Base-by-base conservation (phyloP, 768 basidiomycete genomes). In the Zangia roseola region DNA sequence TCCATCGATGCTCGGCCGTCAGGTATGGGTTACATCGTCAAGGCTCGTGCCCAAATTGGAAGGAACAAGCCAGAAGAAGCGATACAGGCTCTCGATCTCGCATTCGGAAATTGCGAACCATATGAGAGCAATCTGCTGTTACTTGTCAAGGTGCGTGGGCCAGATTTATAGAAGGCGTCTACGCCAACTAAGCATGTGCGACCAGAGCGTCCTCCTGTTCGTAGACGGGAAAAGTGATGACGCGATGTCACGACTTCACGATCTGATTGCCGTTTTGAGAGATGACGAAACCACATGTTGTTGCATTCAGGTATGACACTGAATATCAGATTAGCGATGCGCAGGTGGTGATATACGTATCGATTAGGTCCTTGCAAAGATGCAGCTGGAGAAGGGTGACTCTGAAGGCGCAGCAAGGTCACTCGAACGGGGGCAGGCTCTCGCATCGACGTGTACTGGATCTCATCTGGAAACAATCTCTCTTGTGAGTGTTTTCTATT, bases 361-460 rank as follows among this genome's bases (percentile, higher is more conserved):
- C 33, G 2, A 10, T n/a, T 12, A 56, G 55, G 49, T 51, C 12
- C 49, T 57, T 20, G 47, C 6, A 6, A 30, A 42, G 1, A 47
- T 47, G 44, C 31, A 47, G 31, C 7, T 39, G 14, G 17, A 26
- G 34, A 34, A 25, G 31, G 40, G 21, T 12, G 39, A 56, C 10
- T 19, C 40, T 26, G 35, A 10, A 36, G 17, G 16, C 3, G 49
- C 53, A 2, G 6, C 45, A 14, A 19, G n/a, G 12, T 43, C 25
- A 16, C 46, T 54, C n/a, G 31, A 44, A 24, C 0, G 2, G 6
- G 31, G 31, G 14, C 37, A 36, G 16, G 10, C 3, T 19, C 28
- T 37, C 16, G 4, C 37, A 5, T 10, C 45, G 2, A 12, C 33
- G 2, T 3, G 28, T 6, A 25, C 24, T 13, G 21, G 24, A 12